Base-by-base conservation (phyloP, 768 basidiomycete genomes). In the Phanerochaete sordida region DNA sequence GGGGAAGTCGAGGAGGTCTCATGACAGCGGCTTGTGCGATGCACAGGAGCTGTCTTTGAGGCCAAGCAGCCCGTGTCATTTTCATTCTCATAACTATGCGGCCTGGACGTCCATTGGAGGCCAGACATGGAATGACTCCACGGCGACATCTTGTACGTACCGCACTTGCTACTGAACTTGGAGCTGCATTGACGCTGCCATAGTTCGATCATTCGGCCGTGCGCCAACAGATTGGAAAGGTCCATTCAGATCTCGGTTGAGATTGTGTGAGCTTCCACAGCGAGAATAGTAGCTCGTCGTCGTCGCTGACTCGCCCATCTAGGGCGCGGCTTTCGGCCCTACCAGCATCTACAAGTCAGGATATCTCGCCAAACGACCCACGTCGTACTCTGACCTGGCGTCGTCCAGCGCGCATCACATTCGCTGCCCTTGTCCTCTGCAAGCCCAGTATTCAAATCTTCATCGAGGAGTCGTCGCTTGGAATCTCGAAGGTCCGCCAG, bases 321-420 rank as follows among this genome's bases (percentile, higher is more conserved):
- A 83, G 83, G 82, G 79, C 19, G 83, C 82, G 35, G 84, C 82
- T 0, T 85, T 84, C 62, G 76, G 83, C 1, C 84, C 84, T 0
- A 75, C 74, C 48, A 84, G 83, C 0, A 76, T 85, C 27, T 77
- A 76, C 67, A 83, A 84, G 60, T 83, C 81, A 15, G 84, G 82
- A 2, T 84, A 81, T 59, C 69, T 84, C 24, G 73, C 84, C 23
- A 77, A 77, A 0, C 68, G 82, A 16, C 67, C 73, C 43, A 58
- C 71, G 60, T 31, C 62, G 15, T 43, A 54, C 11, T 23, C 44
- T 19, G 26, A 16, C 23, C 21, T 39, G 2, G 27, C 26, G 35
- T 43, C 37, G 9, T 44, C 46, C 15, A 56, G 5, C 65, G 63
- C 9, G 67, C 62, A 5, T 57, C 65, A 1, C 66, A 66, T 45